These are phyloP conservation scores for Cyathus striatus DNA, from an alignment of 768 basidiomycete species.

Conservation along the genomic window DNA sequence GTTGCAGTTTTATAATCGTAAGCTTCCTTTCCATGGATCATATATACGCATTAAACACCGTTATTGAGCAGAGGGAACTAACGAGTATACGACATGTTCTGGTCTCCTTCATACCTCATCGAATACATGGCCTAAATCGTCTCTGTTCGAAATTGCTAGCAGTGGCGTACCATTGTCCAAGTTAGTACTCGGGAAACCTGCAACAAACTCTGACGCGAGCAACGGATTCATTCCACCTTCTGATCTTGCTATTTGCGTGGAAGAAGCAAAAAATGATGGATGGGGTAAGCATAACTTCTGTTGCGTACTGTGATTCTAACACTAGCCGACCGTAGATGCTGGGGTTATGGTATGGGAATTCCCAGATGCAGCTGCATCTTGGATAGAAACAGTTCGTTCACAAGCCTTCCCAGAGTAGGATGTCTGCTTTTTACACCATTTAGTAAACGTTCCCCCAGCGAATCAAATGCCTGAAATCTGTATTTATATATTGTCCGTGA, in stretches of 20 bases:
- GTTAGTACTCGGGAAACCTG: conserved; percentile 76
- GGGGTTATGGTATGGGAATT: conserved; percentile 37
- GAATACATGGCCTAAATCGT: conserved; percentile 53
- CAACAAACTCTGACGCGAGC: conserved; percentile 40
- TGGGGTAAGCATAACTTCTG: conserved; percentile 52
- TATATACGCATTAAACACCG: too few relatives aligned
- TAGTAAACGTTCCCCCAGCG: too few relatives aligned
- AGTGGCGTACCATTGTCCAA: conserved; percentile 57
- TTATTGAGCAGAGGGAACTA: conserved; percentile 51
- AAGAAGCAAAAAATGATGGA: conserved; percentile 53
- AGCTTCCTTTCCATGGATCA: conserved; percentile 9
- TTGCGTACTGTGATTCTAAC: neutral
- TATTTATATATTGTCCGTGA: too few relatives aligned
- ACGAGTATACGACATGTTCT: conserved; percentile 60
- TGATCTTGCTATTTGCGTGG: conserved; percentile 54
- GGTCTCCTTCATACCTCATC: conserved; percentile 58
- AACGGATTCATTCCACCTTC: conserved; percentile 60
- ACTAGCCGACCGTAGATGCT: conserved; percentile 16
- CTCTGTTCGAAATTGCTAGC: conserved; percentile 54
- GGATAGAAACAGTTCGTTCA: conserved; percentile 27
- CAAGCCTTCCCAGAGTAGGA: conserved; percentile 28
- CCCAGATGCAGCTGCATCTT: conserved; percentile 22
- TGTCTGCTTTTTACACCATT: too few relatives aligned
- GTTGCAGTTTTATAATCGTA: conserved; percentile 43
- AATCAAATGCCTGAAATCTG: too few relatives aligned